phyloP scores from a whole-genome alignment of 1,139 yeast genomes.

The Hansenula lynferdii region DNA sequence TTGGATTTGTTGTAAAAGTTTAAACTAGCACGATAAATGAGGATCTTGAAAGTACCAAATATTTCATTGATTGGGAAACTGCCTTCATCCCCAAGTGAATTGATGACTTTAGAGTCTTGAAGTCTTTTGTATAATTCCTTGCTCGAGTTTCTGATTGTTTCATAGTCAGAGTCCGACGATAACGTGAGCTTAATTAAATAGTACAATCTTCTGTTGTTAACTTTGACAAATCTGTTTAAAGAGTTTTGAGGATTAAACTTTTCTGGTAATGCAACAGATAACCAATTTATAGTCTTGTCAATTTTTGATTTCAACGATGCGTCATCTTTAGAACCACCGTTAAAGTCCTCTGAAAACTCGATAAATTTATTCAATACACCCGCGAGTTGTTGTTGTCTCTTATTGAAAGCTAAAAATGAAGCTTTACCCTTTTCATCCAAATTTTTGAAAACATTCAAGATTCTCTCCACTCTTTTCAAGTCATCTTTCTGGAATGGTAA shows the following conservation, averaged over 20 bases:
- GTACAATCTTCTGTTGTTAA: conserved; percentile 54
- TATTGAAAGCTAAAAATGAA: conserved; percentile 64
- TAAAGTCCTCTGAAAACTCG: conserved; percentile 34
- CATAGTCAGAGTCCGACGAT: conserved; percentile 55
- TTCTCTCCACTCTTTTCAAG: conserved; percentile 44
- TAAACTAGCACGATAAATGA: conserved; percentile 59
- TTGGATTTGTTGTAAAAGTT: conserved; percentile 64
- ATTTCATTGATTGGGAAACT: conserved; percentile 44
- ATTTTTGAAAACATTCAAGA: conserved; percentile 42
- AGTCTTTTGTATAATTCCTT: conserved; percentile 56
- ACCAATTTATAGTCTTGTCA: conserved; percentile 61
- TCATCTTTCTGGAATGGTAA: conserved; percentile 51
- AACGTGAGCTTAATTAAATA: conserved; percentile 52
- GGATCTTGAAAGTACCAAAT: conserved; percentile 45
- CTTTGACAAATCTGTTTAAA: conserved; percentile 44
- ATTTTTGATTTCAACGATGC: conserved; percentile 32
- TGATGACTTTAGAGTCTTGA: conserved; percentile 45
- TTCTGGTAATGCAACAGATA: conserved; percentile 53
- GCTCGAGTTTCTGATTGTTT: conserved; percentile 53
- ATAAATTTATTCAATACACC: conserved; percentile 28
- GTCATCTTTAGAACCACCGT: conserved; percentile 24
- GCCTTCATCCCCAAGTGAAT: conserved; percentile 30
- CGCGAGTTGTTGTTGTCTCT: conserved; percentile 60
- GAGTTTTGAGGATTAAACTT: conserved; percentile 42
- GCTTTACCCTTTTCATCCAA: conserved; percentile 56